Evolutionary conservation across 768 basidiomycete genomes (phyloP), one percentile per base, ranked within the genome.

Genomic region (Hygrocybe coccinea): DNA sequence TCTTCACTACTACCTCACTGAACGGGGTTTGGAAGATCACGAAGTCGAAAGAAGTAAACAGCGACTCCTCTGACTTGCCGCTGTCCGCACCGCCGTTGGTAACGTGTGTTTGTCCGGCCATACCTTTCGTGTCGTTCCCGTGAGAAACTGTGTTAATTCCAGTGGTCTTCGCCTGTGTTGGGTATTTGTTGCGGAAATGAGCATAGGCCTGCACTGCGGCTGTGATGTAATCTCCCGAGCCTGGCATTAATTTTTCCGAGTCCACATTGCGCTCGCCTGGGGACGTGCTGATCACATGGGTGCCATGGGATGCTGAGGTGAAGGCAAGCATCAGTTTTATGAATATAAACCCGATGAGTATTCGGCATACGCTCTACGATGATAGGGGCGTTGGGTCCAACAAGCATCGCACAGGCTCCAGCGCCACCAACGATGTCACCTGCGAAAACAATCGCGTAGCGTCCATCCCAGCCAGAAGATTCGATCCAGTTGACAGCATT

Each of bases 401-500:
- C 90, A 58, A 98, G 81, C 69, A 97, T 86, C 43, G 95, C 95
- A 60, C 84, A 86, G 21, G 94, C 92, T 29, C 29, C 29, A 29
- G 29, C 29, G 65, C 95, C 95, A 24, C 95, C 95, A 29, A 29
- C 29, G 29, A 98, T 97, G 67, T 98, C 95, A 59, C 95, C 95
- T 36, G 83, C 86, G 49, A 97, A 92, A 58, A 97, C 94, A 59
- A 98, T 94, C 9, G 95, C 95, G 68, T 95, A 92, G 54, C 95
- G 84, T 47, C 95, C 95, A 64, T 98, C 95, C 95, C 95, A 98
- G 6, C 88, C 91, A 49, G 84, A 84, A 36, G 87, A 89, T 71
- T 98, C 95, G 57, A 97, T 77, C 95, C 95, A 98, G 81, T 98
- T 98, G 68, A 95, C 78, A 47, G 91, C 89, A 73, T 98, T 98